Percentiles rank a stretch among this genome's conserved stretches.
Conservation (phyloP, 2,329 filamentous ascomycete species). For the Aspergillus persii region DNA sequence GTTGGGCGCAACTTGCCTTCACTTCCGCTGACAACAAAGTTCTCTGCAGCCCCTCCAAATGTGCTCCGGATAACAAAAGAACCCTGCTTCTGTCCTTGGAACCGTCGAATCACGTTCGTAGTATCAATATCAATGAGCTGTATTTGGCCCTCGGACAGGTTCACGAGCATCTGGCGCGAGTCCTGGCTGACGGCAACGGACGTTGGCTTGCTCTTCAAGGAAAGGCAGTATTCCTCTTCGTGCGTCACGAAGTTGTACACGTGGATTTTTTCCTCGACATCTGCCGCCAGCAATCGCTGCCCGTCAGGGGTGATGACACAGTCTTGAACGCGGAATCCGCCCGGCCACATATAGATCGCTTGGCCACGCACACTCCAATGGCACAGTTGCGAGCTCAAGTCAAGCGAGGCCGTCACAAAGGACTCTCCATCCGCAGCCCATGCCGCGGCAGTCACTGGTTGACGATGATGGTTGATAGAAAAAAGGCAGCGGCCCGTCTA, state of each 20-base stretch:
- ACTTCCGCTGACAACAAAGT: slow-evolving; percentile 87
- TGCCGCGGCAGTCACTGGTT: slow-evolving; percentile 84
- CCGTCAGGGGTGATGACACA: slow-evolving; percentile 80
- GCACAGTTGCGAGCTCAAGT: slow-evolving; percentile 63
- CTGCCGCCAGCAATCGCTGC: slow-evolving; percentile 73
- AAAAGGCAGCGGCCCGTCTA: slow-evolving; percentile 64
- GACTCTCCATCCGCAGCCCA: slow-evolving; percentile 77
- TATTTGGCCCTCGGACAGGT: slow-evolving; percentile 73
- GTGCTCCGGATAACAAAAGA: slow-evolving; percentile 75
- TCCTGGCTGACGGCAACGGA: slow-evolving; percentile 80
- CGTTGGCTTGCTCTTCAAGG: slow-evolving; percentile 67
- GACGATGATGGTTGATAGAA: slow-evolving; percentile 67
- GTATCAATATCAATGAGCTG: slow-evolving; percentile 75
- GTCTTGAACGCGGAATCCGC: slow-evolving; percentile 75
- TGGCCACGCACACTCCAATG: slow-evolving; percentile 68
- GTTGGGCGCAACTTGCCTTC: slow-evolving; percentile 60
- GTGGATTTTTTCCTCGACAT: slow-evolving; percentile 67
- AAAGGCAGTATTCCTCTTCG: slow-evolving; percentile 71
- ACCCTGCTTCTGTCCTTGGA: slow-evolving; percentile 71
- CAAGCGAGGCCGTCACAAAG: slow-evolving; percentile 77
- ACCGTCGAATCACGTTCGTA: slow-evolving; percentile 69
- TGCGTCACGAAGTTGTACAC: slow-evolving; percentile 78
- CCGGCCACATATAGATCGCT: slow-evolving; percentile 63
- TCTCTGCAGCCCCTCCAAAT: slow-evolving; percentile 88
- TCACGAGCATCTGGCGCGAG: slow-evolving; percentile 77